Evolutionary conservation across 495 filamentous ascomycete species (phyloP).

Genomic region (Peziza echinospora): DNA sequence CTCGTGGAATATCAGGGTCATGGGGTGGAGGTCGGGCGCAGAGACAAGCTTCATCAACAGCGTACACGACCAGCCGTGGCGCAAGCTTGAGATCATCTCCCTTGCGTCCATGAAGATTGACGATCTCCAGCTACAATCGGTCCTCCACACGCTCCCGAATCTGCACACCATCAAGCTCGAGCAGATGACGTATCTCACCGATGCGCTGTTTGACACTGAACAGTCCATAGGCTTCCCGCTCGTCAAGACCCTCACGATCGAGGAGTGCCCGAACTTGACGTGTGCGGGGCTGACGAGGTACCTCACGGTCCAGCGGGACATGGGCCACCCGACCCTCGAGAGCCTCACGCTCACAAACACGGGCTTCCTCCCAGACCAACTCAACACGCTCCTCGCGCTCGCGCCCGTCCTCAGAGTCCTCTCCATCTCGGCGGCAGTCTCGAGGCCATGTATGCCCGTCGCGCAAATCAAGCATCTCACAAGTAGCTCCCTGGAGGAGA

Average conservation of each 20-base stretch:
- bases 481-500: conserved; percentile 40
- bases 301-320: conserved; percentile 27
- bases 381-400: conserved; percentile 40
- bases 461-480: conserved; percentile 37
- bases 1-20: conserved; percentile 66
- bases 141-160: conserved; percentile 39
- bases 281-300: conserved; percentile 43
- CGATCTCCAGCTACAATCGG: conserved; percentile 42
- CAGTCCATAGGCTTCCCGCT: conserved; percentile 46
- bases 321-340: conserved; percentile 25
- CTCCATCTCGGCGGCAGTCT: conserved; percentile 19
- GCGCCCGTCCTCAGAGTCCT: conserved; percentile 36
- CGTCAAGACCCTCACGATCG: conserved; percentile 44
- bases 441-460: conserved; percentile 20
- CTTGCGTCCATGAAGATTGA: conserved; percentile 53
- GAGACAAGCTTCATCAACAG: conserved; percentile 59
- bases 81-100: conserved; percentile 58
- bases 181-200: conserved; percentile 44
- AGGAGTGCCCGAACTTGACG: conserved; percentile 45
- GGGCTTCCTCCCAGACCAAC: conserved; percentile 37
- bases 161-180: conserved; percentile 53
- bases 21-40: conserved; percentile 58
- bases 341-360: conserved; percentile 35
- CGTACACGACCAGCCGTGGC: conserved; percentile 44
- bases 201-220: conserved; percentile 39